These are phyloP conservation scores for Pleurotus platypus DNA, from an alignment of 768 basidiomycete species.

Conservation along the genomic window DNA sequence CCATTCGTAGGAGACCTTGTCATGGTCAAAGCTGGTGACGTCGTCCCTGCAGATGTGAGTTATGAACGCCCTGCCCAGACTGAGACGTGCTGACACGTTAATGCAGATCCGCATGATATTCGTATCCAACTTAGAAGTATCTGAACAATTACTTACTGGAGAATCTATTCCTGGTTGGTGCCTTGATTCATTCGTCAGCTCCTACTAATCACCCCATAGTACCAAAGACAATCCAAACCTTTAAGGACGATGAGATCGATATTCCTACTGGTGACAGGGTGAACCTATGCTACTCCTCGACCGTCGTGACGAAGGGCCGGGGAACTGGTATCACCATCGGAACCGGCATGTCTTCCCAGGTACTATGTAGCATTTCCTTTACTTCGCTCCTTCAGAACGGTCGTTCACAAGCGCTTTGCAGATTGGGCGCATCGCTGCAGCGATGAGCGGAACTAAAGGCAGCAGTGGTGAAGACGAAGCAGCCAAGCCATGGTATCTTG, in stretches of 20 bases:
- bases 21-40: conserved; percentile 35
- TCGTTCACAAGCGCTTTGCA: conserved; percentile 9
- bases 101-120: conserved; percentile 35
- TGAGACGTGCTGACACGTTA: not conserved
- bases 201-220: conserved; percentile 18
- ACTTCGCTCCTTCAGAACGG: not conserved
- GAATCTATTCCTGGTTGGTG: conserved; percentile 41
- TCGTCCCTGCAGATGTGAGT: conserved; percentile 41
- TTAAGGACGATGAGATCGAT: conserved; percentile 26
- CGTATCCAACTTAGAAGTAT: conserved; percentile 43
- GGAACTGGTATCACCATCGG: conserved; percentile 11
- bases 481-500: conserved; percentile 17
- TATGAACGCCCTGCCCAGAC: not conserved
- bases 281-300: conserved; percentile 13
- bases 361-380: conserved; percentile 7
- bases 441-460: conserved; percentile 24
- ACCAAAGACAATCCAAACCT: conserved; percentile 32
- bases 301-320: conserved; percentile 12
- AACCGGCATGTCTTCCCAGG: not conserved
- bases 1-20: conserved; percentile 29
- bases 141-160: conserved; percentile 50
- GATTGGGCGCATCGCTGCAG: conserved; percentile 35
- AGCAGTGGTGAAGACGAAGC: conserved; percentile 9
- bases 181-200: not conserved
- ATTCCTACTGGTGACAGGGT: conserved; percentile 25